Base-by-base conservation (phyloP, 1,284 basidiomycete species). In the Melampsora abietis-canadensis region DNA sequence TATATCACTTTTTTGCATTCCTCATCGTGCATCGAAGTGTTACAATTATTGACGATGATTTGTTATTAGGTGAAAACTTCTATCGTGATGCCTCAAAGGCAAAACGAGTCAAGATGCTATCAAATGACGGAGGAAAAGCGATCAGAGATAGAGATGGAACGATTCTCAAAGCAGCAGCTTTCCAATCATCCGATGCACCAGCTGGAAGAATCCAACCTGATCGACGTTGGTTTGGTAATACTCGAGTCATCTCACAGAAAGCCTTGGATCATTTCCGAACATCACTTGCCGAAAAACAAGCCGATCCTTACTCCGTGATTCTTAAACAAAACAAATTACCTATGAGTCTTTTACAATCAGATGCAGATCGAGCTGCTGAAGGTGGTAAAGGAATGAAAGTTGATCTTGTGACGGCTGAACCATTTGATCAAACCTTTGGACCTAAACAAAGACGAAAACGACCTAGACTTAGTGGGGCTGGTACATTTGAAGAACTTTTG, bases 191-290 rank as follows among this genome's bases (percentile, higher is more conserved):
- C 77, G 92, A 95, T 82, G 89, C 90, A 4, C 88, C 88, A 74
- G 90, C 91, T 0, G 94, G 94, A 21, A 85, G 93, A 75, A 91
- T 96, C 40, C 91, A 94, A 83, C 91, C 94, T 77, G 94, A 97
- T 85, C 85, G 92, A 76, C 84, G 93, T 79, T 96, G 94, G 94
- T 97, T 97, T 80, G 94, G 94, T 63, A 98, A 98, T 84, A 98
- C 96, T 14, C 87, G 96, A 80, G 95, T 98, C 68, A 98, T 99
- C 81, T 93, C 92, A n/a, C 94, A 97, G 81, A 90, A 87, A 51
- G 93, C 94, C 7, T 84, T 97, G 79, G 94, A 97, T 80, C 94
- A 95, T 82, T 96, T 97, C 84, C 85, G 94, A 67, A 92, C 91
- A 15, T 92, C 90, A 78, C 85, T 97, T 63, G 86, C 87, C 40